phyloP scores from a whole-genome alignment of 441 rosid genomes.

The Viola pubescens region DNA sequence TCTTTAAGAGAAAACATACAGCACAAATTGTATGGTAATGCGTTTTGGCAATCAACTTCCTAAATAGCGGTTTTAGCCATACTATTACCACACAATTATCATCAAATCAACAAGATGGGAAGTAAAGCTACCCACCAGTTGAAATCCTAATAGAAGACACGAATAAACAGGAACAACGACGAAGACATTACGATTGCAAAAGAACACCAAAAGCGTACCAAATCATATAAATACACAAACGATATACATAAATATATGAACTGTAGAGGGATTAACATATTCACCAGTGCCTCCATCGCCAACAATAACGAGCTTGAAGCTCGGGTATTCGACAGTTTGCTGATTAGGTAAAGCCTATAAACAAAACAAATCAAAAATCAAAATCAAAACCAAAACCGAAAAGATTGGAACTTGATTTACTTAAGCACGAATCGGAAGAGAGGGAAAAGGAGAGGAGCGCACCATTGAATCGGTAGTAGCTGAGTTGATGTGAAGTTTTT shows the following conservation, averaged over 20 bases:
- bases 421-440: background rate
- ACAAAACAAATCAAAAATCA: background rate
- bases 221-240: background rate
- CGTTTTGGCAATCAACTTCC: too few species aligned
- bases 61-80: too few species aligned
- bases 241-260: background rate
- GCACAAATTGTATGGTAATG: too few species aligned
- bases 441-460: background rate
- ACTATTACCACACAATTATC: too few species aligned
- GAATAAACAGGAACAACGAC: too few species aligned
- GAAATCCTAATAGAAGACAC: too few species aligned
- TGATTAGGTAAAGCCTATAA: constrained; percentile 79
- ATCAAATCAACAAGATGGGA: too few species aligned
- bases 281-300: constrained; percentile 64
- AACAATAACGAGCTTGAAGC: constrained; percentile 59
- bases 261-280: background rate
- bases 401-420: too few species aligned
- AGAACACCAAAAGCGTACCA: too few species aligned
- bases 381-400: too few species aligned
- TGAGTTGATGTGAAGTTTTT: background rate
- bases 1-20: too few species aligned
- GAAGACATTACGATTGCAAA: background rate
- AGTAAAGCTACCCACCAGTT: too few species aligned
- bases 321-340: constrained; percentile 73
- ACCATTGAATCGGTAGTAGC: constrained; percentile 16